phyloP scores from a whole-genome alignment of 139 green algal genomes.

The Closterium sp. region DNA sequence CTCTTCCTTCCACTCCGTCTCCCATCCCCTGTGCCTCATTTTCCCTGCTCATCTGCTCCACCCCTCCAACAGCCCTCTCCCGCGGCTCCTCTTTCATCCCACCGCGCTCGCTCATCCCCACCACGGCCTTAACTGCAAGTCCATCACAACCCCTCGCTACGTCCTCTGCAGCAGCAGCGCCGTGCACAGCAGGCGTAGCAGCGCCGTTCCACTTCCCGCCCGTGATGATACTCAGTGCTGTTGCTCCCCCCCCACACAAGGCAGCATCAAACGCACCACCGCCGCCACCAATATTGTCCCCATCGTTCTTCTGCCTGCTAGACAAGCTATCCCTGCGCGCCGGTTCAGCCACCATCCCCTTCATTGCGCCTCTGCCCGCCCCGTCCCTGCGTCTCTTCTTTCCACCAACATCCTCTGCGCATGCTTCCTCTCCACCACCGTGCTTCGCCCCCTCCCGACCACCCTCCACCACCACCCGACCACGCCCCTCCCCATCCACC shows the following conservation, averaged over 20 bases:
- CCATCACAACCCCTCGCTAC: neutral
- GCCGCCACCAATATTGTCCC: neutral
- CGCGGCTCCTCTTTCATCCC: neutral
- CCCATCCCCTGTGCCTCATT: neutral
- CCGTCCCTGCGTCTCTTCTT: neutral
- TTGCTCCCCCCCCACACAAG: neutral
- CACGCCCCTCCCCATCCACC: neutral
- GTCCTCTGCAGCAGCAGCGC: neutral
- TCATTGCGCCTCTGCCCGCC: neutral
- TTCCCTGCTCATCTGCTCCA: neutral
- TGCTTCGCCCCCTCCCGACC: neutral
- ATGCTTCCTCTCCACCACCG: neutral
- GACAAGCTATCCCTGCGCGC: neutral
- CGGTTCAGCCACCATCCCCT: neutral
- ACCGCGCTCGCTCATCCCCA: neutral
- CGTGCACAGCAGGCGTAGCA: neutral
- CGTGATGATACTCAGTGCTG: neutral
- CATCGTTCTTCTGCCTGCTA: neutral
- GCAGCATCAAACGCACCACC: neutral
- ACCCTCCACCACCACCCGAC: neutral
- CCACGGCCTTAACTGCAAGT: neutral
- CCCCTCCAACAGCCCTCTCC: neutral
- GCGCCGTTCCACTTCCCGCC: neutral
- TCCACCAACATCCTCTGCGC: neutral
- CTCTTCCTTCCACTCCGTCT: neutral